Conservation (phyloP, 176 grass and related monocot genomes). For the Tuctoria greenei region DNA sequence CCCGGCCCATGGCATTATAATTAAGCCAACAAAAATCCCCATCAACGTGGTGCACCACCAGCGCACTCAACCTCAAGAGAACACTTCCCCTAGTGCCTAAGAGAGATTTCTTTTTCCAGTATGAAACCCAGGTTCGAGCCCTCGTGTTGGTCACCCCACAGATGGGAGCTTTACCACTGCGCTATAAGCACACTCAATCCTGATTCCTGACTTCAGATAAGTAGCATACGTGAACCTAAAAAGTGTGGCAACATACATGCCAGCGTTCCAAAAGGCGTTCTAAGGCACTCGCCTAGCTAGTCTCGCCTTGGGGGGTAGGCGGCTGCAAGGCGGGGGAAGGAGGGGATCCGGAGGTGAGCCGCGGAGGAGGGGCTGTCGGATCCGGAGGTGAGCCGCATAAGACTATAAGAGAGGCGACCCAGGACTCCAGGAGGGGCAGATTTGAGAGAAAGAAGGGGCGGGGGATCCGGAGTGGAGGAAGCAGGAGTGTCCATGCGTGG, state of each 20-base stretch:
- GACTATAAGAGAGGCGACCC: too few species aligned
- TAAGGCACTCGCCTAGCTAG: too few species aligned
- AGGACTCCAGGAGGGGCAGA: too few species aligned
- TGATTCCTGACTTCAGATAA: slow-evolving; percentile 3
- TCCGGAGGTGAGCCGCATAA: too few species aligned
- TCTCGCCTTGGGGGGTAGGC: too few species aligned
- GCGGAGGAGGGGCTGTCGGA: too few species aligned
- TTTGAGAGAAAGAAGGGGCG: too few species aligned
- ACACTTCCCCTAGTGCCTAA: neutral
- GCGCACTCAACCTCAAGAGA: neutral
- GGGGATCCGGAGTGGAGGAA: too few species aligned
- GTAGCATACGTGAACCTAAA: slow-evolving; percentile 23
- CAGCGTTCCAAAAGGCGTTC: too few species aligned
- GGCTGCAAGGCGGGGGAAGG: too few species aligned
- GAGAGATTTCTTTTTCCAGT: neutral
- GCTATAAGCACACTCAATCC: neutral
- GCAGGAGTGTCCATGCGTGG: too few species aligned
- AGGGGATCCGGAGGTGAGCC: too few species aligned
- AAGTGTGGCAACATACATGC: neutral
- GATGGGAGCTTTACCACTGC: neutral
- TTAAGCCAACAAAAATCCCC: neutral
- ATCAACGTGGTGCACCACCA: neutral
- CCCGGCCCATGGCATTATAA: neutral
- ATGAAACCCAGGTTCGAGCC: neutral
- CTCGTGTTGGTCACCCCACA: neutral